Evolutionary conservation across 805 yeast species (phyloP).

Genomic region (Starmerella lactis-condensi): DNA sequence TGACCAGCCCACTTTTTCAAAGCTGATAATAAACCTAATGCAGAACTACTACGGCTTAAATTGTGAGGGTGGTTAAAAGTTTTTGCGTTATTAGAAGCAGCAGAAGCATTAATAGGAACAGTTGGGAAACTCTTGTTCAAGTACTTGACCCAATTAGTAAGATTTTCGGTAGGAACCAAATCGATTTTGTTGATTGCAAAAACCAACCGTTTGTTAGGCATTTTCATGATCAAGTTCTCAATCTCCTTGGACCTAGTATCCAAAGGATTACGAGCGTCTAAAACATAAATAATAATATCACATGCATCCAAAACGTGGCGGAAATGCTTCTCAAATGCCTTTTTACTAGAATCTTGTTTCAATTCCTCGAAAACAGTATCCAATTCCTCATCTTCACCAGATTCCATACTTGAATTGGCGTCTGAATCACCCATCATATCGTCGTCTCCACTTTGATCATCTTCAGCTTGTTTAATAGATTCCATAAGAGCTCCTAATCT

Average conservation of each 20-base stretch:
- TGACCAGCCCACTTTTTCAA: constrained; percentile 71
- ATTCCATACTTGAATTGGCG: constrained; percentile 25
- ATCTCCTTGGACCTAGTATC: constrained; percentile 80
- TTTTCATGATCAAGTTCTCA: constrained; percentile 70
- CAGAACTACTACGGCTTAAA: constrained; percentile 51
- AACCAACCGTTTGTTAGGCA: constrained; percentile 67
- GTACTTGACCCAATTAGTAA: constrained; percentile 68
- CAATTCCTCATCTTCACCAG: constrained; percentile 24
- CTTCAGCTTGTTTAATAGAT: constrained; percentile 80
- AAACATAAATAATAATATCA: constrained; percentile 79
- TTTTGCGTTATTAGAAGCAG: constrained; percentile 49
- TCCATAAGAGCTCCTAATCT: constrained; percentile 71
- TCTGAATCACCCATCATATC: constrained; percentile 27
- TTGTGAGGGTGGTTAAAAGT: constrained; percentile 47
- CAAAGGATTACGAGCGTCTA: constrained; percentile 95
- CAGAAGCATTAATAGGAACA: constrained; percentile 60
- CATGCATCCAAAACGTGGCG: constrained; percentile 82
- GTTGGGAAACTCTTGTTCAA: constrained; percentile 77
- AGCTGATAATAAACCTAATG: constrained; percentile 55
- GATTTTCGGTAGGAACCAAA: constrained; percentile 66
- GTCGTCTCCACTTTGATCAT: constrained; percentile 39
- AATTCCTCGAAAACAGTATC: constrained; percentile 28
- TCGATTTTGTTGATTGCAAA: constrained; percentile 82
- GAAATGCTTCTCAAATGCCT: constrained; percentile 85
- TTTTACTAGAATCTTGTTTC: constrained; percentile 28